These are phyloP conservation scores for Dioscorea cayenensis DNA, from an alignment of 116 monocot species.

Conservation along the genomic window DNA sequence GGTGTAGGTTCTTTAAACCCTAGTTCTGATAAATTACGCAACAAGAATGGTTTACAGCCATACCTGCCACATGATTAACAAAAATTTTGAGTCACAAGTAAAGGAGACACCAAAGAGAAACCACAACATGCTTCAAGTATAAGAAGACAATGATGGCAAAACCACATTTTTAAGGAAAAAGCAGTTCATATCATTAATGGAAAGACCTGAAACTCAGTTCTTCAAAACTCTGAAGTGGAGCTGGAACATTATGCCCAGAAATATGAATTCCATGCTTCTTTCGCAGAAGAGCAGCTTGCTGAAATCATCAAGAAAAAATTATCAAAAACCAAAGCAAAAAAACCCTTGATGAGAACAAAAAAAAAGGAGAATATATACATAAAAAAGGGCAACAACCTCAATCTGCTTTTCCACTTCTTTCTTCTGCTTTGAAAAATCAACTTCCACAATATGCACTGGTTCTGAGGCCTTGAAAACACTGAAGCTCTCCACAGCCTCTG, in stretches of 20 bases:
- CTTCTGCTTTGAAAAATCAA: slow-evolving; percentile 6
- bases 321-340: not conserved
- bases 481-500: slow-evolving; percentile 55
- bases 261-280: slow-evolving; percentile 84
- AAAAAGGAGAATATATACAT: not conserved
- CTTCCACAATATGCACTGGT: slow-evolving; percentile 5
- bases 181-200: not conserved
- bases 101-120: no score
- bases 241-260: slow-evolving; percentile 53
- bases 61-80: slow-evolving; percentile 3
- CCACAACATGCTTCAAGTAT: no score
- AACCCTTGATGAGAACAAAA: not conserved
- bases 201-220: slow-evolving; percentile 64
- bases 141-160: no score
- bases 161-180: no score
- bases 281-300: slow-evolving; percentile 58
- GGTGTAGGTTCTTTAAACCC: slow-evolving; percentile 92
- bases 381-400: slow-evolving; percentile 42
- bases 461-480: slow-evolving; percentile 48
- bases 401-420: slow-evolving; percentile 57
- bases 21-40: slow-evolving; percentile 55
- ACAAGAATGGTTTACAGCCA: slow-evolving; percentile 67
- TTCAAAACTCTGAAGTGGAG: slow-evolving; percentile 60
- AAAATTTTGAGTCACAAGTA: no score
- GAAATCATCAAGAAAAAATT: not conserved